Conservation (phyloP, 352 stramenopile species). For the Phytophthora brassicae region DNA sequence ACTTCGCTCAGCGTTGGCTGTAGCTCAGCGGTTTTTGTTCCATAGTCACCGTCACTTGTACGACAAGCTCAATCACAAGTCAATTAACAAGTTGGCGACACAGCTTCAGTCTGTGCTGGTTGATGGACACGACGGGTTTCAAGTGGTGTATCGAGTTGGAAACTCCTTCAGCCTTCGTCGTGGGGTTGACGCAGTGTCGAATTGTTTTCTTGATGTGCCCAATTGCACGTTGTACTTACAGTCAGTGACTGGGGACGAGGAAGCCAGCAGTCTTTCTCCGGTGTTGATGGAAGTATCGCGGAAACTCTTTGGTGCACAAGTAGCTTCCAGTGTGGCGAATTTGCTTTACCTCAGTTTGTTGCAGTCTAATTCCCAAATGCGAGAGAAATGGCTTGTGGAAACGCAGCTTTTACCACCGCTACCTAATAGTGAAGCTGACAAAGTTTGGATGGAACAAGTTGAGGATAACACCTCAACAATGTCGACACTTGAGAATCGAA, state of each 20-base stretch:
- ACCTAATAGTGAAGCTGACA: slow-evolving; percentile 28
- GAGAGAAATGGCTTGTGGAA: slow-evolving; percentile 63
- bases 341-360: slow-evolving; percentile 74
- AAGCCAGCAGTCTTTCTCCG: slow-evolving; percentile 42
- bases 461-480: neutral
- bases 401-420: slow-evolving; percentile 62
- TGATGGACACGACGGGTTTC: slow-evolving; percentile 41
- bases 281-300: slow-evolving; percentile 60
- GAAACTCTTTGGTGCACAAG: slow-evolving; percentile 49
- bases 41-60: slow-evolving; percentile 47
- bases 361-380: slow-evolving; percentile 30
- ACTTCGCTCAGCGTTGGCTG: slow-evolving; percentile 29
- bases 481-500: slow-evolving; percentile 2
- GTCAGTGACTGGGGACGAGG: slow-evolving; percentile 27
- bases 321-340: slow-evolving; percentile 62
- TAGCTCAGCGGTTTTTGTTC: slow-evolving; percentile 63
- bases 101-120: slow-evolving; percentile 46
- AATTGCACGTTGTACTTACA: slow-evolving; percentile 42
- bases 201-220: slow-evolving; percentile 52
- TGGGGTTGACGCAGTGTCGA: slow-evolving; percentile 17
- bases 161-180: slow-evolving; percentile 41
- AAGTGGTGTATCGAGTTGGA: slow-evolving; percentile 57
- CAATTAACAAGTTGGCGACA: slow-evolving; percentile 29
- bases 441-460: slow-evolving; percentile 35
- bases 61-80: slow-evolving; percentile 37